Percentiles rank a stretch among this genome's conserved stretches.
These are phyloP conservation scores for Rosa lucieae DNA, from an alignment of 306 rosid genomes.

Conservation along the genomic window DNA sequence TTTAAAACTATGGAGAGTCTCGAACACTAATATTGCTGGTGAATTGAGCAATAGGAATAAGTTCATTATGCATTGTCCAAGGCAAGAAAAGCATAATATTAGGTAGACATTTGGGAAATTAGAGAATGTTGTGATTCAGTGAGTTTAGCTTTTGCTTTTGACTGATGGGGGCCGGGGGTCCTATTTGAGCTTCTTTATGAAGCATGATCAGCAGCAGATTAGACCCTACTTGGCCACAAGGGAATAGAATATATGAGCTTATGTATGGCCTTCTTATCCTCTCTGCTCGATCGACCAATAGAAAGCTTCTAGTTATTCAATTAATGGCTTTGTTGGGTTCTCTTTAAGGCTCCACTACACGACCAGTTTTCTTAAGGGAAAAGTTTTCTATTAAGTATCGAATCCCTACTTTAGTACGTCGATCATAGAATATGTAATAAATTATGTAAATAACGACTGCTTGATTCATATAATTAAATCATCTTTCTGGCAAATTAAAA, in stretches of 20 bases:
- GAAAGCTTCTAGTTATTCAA: slow-evolving; percentile 20
- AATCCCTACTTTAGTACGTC: slow-evolving; percentile 26
- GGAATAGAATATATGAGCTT: slow-evolving; percentile 39
- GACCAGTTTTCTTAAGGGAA: slow-evolving; percentile 31
- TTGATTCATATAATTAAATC: neutral
- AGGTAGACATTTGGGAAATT: slow-evolving; percentile 41
- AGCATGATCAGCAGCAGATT: slow-evolving; percentile 51
- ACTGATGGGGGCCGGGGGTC: slow-evolving; percentile 37
- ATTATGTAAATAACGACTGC: neutral
- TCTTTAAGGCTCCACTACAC: slow-evolving; percentile 51
- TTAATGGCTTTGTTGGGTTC: slow-evolving; percentile 22
- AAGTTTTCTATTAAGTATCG: slow-evolving; percentile 25
- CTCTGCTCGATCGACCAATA: slow-evolving; percentile 6
- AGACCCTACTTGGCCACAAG: slow-evolving; percentile 31
- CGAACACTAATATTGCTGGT: neutral
- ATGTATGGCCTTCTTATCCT: slow-evolving; percentile 25
- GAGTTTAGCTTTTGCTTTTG: slow-evolving; percentile 27
- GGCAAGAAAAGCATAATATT: slow-evolving; percentile 43
- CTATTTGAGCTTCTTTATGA: slow-evolving; percentile 52
- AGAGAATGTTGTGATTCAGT: slow-evolving; percentile 11
- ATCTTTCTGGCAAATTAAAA: neutral
- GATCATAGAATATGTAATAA: neutral
- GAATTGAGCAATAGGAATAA: slow-evolving; percentile 18
- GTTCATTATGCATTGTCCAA: slow-evolving; percentile 22
- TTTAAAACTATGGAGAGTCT: neutral